phyloP scores from a whole-genome alignment of 768 basidiomycete species.

The Trametes meyenii region DNA sequence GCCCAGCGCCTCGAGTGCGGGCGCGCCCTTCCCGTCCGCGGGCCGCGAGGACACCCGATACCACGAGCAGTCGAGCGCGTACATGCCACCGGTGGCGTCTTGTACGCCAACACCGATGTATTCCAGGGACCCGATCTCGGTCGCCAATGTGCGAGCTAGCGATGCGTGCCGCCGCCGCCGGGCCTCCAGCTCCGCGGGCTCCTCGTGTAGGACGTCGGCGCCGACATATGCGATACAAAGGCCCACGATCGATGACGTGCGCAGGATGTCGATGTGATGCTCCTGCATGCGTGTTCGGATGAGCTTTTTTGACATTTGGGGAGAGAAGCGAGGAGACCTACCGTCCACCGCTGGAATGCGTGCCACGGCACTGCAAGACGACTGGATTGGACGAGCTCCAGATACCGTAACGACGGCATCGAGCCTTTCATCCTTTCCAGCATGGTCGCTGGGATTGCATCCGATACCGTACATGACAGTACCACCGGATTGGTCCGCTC shows the following conservation, averaged over 20 bases:
- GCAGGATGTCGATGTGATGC: slow-evolving; percentile 19
- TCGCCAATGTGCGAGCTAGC: slow-evolving; percentile 16
- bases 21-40: slow-evolving; percentile 12
- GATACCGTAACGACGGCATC: slow-evolving; percentile 24
- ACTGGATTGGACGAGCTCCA: slow-evolving; percentile 20
- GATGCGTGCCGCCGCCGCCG: neutral
- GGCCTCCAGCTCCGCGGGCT: neutral
- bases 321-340: slow-evolving; percentile 5
- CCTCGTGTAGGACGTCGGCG: neutral
- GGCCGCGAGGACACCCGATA: slow-evolving; percentile 14
- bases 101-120: slow-evolving; percentile 21
- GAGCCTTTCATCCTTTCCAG: slow-evolving; percentile 20
- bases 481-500: slow-evolving; percentile 23
- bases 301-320: slow-evolving; percentile 7
- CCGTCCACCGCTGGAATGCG: slow-evolving; percentile 20
- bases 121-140: slow-evolving; percentile 10
- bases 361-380: slow-evolving; percentile 4
- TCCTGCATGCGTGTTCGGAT: slow-evolving; percentile 8
- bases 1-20: slow-evolving; percentile 14
- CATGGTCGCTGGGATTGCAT: slow-evolving; percentile 9
- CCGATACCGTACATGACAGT: slow-evolving; percentile 21
- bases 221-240: slow-evolving; percentile 18
- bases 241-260: slow-evolving; percentile 13
- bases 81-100: slow-evolving; percentile 9
- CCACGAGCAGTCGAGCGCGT: slow-evolving; percentile 13